These are phyloP conservation scores for Ramichloridium luteum DNA, from an alignment of 2,329 filamentous ascomycete species.

Conservation along the genomic window DNA sequence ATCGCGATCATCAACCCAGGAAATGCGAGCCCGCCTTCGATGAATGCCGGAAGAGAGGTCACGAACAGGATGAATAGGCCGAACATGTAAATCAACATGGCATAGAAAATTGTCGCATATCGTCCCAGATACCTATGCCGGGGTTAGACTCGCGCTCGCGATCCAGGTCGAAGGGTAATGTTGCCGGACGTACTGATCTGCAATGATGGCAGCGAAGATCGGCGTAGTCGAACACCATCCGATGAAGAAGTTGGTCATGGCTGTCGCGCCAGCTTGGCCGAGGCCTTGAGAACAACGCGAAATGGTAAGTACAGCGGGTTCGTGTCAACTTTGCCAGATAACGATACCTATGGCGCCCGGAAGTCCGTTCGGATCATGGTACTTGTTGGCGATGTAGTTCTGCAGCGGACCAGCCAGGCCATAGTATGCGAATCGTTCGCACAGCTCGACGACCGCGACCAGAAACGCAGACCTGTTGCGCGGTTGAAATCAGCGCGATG, in stretches of 20 bases:
- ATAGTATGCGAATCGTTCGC: conserved; percentile 18
- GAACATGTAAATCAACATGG: conserved; percentile 48
- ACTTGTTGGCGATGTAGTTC: conserved; percentile 35
- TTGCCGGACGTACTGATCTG: conserved; percentile 11
- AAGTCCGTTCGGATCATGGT: conserved; percentile 26
- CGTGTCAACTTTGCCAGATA: background rate
- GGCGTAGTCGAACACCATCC: conserved; percentile 25
- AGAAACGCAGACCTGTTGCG: conserved; percentile 9
- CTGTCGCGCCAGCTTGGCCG: conserved; percentile 29
- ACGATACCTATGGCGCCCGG: conserved; percentile 5
- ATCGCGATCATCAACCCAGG: conserved; percentile 51
- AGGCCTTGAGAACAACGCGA: conserved; percentile 17
- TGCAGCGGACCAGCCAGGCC: conserved; percentile 27
- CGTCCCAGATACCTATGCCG: conserved; percentile 50
- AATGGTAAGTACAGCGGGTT: background rate
- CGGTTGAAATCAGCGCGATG: background rate
- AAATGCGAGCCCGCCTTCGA: conserved; percentile 46
- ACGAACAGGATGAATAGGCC: conserved; percentile 55
- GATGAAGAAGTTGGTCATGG: conserved; percentile 32
- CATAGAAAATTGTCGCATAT: conserved; percentile 57
- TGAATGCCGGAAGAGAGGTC: conserved; percentile 50
- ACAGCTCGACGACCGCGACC: conserved; percentile 13
- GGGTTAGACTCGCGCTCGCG: no score
- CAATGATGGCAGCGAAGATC: conserved; percentile 13
- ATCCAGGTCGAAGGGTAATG: conserved; percentile 14